A percentile compares a stretch with the other conserved stretches of the same genome.
Conservation (phyloP, 1,139 yeast genomes). For the Lodderomyces parapsilosis region DNA sequence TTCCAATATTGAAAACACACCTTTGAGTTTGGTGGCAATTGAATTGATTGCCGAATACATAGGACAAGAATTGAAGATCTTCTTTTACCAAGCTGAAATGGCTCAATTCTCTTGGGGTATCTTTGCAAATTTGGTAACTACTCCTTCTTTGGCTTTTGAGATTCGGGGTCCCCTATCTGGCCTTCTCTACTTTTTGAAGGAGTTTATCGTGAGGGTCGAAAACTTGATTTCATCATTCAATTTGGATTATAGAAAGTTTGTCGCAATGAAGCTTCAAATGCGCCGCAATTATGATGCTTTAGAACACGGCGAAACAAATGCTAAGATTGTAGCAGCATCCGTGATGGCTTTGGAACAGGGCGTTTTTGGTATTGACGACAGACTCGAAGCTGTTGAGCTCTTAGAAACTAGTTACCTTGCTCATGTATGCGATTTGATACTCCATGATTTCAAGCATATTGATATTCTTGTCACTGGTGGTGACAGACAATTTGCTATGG, state of each 20-base stretch:
- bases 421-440: conserved; percentile 19
- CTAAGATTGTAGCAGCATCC: conserved; percentile 45
- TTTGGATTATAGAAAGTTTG: conserved; percentile 31
- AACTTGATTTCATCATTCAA: conserved; percentile 11
- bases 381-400: conserved; percentile 38
- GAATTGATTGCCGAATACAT: conserved; percentile 52
- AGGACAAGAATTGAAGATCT: conserved; percentile 33
- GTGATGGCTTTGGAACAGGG: conserved; percentile 52
- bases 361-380: conserved; percentile 50
- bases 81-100: conserved; percentile 49
- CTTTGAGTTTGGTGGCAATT: conserved; percentile 36
- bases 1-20: conserved; percentile 22
- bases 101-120: conserved; percentile 57
- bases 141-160: conserved; percentile 46
- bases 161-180: conserved; percentile 48
- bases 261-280: conserved; percentile 42
- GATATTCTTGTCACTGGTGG: conserved; percentile 50
- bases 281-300: conserved; percentile 43
- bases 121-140: conserved; percentile 50
- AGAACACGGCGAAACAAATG: conserved; percentile 36
- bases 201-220: conserved; percentile 21
- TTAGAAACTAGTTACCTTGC: conserved; percentile 23
- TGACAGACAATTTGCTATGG: conserved; percentile 22
- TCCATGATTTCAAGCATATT: conserved; percentile 26
- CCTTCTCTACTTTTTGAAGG: conserved; percentile 25